A percentile compares a stretch with the other conserved stretches of the same genome.
Evolutionary conservation across 2,329 filamentous ascomycete species (phyloP).

Genomic region (Pseudocercospora musae): DNA sequence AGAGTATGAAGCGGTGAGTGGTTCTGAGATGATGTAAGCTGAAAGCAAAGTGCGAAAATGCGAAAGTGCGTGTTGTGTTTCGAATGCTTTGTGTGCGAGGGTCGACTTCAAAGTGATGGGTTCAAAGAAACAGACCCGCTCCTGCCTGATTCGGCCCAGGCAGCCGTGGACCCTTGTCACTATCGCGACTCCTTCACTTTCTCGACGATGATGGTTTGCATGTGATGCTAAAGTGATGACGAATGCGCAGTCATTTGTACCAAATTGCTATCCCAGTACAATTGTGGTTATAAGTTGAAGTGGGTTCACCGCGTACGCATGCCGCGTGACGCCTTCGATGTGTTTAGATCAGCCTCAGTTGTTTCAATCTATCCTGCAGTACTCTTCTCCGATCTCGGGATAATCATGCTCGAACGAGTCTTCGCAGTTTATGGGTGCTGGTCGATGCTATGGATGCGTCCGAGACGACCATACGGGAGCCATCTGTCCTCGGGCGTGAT

Average conservation of each 20-base stretch:
- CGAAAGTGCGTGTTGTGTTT: neutral
- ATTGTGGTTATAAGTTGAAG: neutral
- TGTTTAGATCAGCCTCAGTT: neutral
- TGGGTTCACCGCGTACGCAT: neutral
- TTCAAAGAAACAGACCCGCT: neutral
- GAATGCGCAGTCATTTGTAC: neutral
- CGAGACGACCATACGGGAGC: constrained; percentile 29
- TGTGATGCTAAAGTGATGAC: neutral
- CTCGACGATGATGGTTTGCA: neutral
- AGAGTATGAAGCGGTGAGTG: neutral
- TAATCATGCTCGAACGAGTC: neutral
- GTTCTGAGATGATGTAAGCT: neutral
- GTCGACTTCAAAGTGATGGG: neutral
- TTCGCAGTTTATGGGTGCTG: neutral
- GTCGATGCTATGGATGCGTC: constrained; percentile 6
- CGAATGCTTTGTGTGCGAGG: neutral
- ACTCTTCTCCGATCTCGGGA: neutral
- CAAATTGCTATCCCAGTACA: too few relatives aligned
- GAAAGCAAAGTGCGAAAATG: neutral
- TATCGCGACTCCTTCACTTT: neutral
- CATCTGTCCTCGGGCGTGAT: constrained; percentile 38
- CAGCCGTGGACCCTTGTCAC: neutral
- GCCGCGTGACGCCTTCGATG: neutral
- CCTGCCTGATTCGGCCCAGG: neutral
- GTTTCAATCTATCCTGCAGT: neutral